Base-by-base conservation (phyloP, 225 moss, liverwort and hornwort genomes). In the Marchantia polymorpha region DNA sequence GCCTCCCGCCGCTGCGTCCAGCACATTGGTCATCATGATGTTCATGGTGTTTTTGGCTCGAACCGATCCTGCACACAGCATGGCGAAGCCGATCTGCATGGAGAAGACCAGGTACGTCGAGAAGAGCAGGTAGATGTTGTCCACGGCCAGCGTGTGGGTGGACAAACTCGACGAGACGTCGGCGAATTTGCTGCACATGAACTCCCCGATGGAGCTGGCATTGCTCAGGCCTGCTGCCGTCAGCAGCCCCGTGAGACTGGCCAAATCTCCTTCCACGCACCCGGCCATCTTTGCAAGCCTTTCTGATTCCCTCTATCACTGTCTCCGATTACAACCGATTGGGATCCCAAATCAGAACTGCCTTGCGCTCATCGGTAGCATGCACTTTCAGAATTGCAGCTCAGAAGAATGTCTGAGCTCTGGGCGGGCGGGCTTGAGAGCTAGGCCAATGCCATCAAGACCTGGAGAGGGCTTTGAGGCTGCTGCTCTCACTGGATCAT, bases 81-180 rank as follows among this genome's bases (percentile, higher is more conserved):
- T 95, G 8, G 94, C 94, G 81, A 95, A 95, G 15, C 94, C 94
- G n/a, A 94, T 85, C 81, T 94, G 94, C 94, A 94, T 94, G 27
- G 91, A 84, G 52, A 94, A 92, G 67, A 94, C 91, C 79, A 95
- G 59, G 65, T 95, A 95, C n/a, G 93, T 39, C 56, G 56, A 56
- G 64, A 64, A 64, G 22, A 64, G n/a, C 20, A 64, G 64, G 8
- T 23, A 20, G 9, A 25, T 64, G 20, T 20, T 64, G 20, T 64
- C n/a, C 64, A 64, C n/a, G 64, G 64, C 64, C 19, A 64, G 64
- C 23, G n/a, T 19, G 19, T 27, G 30, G 26, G 29, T 67, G 27
- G 30, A 31, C 64, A 64, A 64, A 64, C 16, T 9, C 22, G 64
- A 64, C 0, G 64, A 3, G n/a, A 64, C 23, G 8, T 64, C 64